phyloP scores from a whole-genome alignment of 2,329 filamentous ascomycete species.

The Drechmeria coniospora region DNA sequence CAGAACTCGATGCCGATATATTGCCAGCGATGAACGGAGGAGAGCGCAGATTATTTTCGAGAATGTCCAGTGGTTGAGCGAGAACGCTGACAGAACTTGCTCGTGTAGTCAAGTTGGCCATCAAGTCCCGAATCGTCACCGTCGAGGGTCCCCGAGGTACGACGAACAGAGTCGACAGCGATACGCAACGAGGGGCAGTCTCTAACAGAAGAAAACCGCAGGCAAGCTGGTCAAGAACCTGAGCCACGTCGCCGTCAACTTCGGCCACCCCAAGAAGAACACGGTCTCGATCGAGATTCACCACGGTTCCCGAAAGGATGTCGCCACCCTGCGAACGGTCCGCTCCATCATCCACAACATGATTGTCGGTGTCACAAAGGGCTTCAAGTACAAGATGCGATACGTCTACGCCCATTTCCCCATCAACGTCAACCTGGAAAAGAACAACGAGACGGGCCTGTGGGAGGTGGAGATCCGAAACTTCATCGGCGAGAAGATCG shows the following conservation, averaged over 20 bases:
- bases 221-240: constrained; percentile 96
- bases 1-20: no score
- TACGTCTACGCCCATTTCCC: constrained; percentile 99
- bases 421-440: constrained; percentile 99
- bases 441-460: constrained; percentile 80
- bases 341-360: constrained; percentile 97
- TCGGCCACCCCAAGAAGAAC: constrained; percentile 73
- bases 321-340: constrained; percentile 95
- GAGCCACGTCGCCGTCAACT: constrained; percentile 90
- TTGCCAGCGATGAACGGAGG: background rate
- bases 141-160: constrained; percentile 91
- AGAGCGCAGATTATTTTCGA: background rate
- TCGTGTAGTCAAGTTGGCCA: constrained; percentile 78
- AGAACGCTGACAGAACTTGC: constrained; percentile 14
- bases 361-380: constrained; percentile 95
- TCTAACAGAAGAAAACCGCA: constrained; percentile 18
- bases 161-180: constrained; percentile 9
- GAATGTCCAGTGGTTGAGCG: background rate
- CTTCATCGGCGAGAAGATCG: constrained; percentile 99
- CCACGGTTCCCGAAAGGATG: constrained; percentile 95
- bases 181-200: background rate
- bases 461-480: constrained; percentile 97
- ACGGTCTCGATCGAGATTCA: constrained; percentile 95
- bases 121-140: constrained; percentile 92
- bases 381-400: constrained; percentile 99